Evolutionary conservation across 805 yeast genomes (phyloP).

Genomic region (Millerozyma miso): DNA sequence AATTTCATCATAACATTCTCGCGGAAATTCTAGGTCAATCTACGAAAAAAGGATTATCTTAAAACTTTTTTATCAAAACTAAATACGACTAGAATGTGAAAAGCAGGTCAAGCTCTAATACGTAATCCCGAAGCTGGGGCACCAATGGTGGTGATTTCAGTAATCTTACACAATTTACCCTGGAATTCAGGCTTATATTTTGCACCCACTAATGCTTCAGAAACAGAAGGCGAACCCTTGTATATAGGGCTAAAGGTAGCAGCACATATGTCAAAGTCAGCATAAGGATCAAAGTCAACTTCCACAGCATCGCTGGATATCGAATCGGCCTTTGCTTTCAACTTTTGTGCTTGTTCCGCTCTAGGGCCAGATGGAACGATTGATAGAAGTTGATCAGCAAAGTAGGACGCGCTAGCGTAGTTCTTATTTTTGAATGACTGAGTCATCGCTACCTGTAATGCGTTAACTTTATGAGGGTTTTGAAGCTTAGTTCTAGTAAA

Average conservation of each 20-base stretch:
- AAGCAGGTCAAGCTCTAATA: slow-evolving; percentile 25
- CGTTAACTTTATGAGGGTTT: slow-evolving; percentile 78
- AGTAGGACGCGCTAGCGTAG: slow-evolving; percentile 81
- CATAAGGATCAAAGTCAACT: slow-evolving; percentile 88
- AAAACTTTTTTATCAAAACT: not conserved
- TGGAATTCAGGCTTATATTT: slow-evolving; percentile 71
- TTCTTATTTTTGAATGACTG: slow-evolving; percentile 88
- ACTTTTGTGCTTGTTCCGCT: slow-evolving; percentile 83
- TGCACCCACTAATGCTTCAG: slow-evolving; percentile 88
- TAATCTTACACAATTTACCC: slow-evolving; percentile 75
- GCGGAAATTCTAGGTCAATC: not conserved
- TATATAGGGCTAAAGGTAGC: slow-evolving; percentile 86
- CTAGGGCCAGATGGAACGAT: slow-evolving; percentile 70
- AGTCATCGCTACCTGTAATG: slow-evolving; percentile 92
- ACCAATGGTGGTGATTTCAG: slow-evolving; percentile 76
- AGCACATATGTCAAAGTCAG: slow-evolving; percentile 88
- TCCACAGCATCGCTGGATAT: slow-evolving; percentile 83
- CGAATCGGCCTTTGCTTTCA: slow-evolving; percentile 75
- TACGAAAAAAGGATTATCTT: not conserved
- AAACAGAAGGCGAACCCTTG: slow-evolving; percentile 59
- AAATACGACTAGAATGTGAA: not conserved
- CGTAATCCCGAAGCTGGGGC: slow-evolving; percentile 90
- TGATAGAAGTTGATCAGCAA: slow-evolving; percentile 79
- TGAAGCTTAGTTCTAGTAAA: slow-evolving; percentile 83
- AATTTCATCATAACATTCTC: not conserved